phyloP scores from a whole-genome alignment of 2,329 filamentous ascomycete genomes.

The Beauveria medogensis region DNA sequence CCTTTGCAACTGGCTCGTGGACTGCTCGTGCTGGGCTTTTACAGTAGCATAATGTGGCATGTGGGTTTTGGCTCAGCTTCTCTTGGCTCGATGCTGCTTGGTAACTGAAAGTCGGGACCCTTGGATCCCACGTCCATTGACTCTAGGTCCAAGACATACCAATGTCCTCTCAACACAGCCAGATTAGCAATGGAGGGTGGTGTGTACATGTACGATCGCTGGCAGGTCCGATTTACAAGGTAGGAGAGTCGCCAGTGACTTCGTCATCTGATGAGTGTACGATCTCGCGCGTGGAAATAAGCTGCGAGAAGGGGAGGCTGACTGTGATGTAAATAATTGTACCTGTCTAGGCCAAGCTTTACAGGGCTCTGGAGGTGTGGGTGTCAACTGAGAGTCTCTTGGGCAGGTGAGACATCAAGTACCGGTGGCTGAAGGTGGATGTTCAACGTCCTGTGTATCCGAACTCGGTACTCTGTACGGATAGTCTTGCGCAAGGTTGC shows the following conservation, averaged over 20 bases:
- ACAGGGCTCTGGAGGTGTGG: background rate
- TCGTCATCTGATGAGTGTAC: background rate
- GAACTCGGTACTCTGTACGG: too few relatives aligned
- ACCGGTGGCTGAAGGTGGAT: too few relatives aligned
- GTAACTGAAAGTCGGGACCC: background rate
- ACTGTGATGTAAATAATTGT: background rate
- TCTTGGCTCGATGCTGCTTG: background rate
- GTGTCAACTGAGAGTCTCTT: background rate
- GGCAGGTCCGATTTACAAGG: background rate
- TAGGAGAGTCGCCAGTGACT: background rate
- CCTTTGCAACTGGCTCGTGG: background rate
- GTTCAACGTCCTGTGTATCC: too few relatives aligned
- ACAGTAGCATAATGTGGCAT: too few relatives aligned
- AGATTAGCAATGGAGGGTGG: background rate
- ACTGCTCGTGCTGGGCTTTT: background rate
- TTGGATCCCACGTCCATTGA: background rate
- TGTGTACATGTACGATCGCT: background rate
- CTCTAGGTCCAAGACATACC: background rate
- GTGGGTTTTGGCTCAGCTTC: background rate
- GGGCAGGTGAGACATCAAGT: too few relatives aligned
- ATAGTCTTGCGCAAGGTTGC: too few relatives aligned
- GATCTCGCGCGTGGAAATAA: background rate
- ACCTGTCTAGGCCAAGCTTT: background rate
- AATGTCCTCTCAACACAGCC: background rate
- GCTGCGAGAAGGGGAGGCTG: background rate